Evolutionary conservation across 768 basidiomycete species (phyloP), one percentile per base, ranked within the genome.

Genomic region (Chiua virens): DNA sequence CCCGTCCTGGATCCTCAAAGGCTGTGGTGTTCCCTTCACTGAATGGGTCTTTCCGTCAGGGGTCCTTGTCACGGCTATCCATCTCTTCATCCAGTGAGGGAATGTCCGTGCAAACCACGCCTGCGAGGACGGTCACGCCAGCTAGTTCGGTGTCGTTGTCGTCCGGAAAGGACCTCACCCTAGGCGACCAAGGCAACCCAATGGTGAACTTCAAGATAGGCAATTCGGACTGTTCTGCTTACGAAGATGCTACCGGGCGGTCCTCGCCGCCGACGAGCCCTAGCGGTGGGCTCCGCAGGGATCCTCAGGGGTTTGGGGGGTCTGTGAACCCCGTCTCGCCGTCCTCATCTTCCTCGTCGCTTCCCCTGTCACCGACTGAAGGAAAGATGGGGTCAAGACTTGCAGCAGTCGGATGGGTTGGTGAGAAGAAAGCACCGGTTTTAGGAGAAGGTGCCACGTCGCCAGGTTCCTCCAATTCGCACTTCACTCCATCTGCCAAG

Each of bases 241-340:
- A 14, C 15, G 34, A 30, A 13, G 30, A 34, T 34, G 34, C 15
- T 17, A 3, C 15, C 8, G 32, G 20, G 55, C 51, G 50, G 7
- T 50, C 22, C 20, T 59, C 60, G 21, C 51, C 52, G 13, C 42
- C 42, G 9, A 52, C 45, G 34, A 53, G 50, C 49, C 47, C 44
- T 13, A 41, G 45, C 10, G 28, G 46, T 15, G 60, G 46, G 10
- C 44, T 66, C 21, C 53, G 55, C n/a, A 65, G 55, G 39, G 56
- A 66, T 54, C 44, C 60, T 20, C 65, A 65, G 5, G 65, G 65
- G 23, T 67, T 67, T 37, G 67, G 65, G 65, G 63, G 60, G n/a
- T 50, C 60, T 20, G 40, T 51, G 25, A 45, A 36, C 4, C 51
- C 57, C 2, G 13, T 52, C 6, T 62, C 60, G 8, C 60, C 65